Percentiles rank a stretch among this genome's conserved stretches.
Evolutionary conservation across 495 filamentous ascomycete species (phyloP).

Genomic region (Penicillium samsonianum): DNA sequence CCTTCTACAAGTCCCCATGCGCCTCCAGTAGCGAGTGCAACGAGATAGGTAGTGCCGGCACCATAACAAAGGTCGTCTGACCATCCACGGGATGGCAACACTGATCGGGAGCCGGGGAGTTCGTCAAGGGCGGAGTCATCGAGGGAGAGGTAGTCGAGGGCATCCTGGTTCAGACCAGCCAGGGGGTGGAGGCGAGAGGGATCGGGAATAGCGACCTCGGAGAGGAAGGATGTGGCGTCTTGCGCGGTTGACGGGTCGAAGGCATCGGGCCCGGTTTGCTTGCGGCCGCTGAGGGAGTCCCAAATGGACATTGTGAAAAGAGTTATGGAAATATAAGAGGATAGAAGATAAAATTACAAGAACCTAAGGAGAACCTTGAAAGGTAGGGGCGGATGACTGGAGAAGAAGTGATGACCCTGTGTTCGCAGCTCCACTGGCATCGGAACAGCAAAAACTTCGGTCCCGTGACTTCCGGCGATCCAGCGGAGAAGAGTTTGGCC

Average conservation of each 20-base stretch:
- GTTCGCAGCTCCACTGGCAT: constrained; percentile 32
- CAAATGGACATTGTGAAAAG: constrained; percentile 69
- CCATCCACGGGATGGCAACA: constrained; percentile 92
- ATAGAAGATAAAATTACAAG: constrained; percentile 28
- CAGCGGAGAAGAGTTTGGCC: constrained; percentile 29
- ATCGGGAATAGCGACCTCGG: constrained; percentile 69
- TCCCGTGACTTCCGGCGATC: constrained; percentile 36
- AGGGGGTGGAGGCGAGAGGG: constrained; percentile 89
- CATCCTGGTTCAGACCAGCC: constrained; percentile 86
- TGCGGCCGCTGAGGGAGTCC: constrained; percentile 84
- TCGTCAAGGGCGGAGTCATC: constrained; percentile 89
- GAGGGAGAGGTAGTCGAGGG: constrained; percentile 88
- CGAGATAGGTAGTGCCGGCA: constrained; percentile 88
- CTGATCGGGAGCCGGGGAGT: constrained; percentile 81
- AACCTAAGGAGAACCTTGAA: constrained; percentile 22
- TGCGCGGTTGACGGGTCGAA: constrained; percentile 70
- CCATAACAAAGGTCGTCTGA: constrained; percentile 98
- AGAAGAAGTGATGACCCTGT: constrained; percentile 23
- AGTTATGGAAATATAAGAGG: constrained; percentile 5
- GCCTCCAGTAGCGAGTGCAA: constrained; percentile 82
- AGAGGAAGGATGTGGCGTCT: constrained; percentile 82
- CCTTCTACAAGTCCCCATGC: constrained; percentile 91
- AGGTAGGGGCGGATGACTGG: constrained; percentile 21
- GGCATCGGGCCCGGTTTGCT: constrained; percentile 59
- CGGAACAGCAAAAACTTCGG: constrained; percentile 47